Base-by-base conservation (phyloP, 306 rosid species). In the Cucurbita argyrosperma region DNA sequence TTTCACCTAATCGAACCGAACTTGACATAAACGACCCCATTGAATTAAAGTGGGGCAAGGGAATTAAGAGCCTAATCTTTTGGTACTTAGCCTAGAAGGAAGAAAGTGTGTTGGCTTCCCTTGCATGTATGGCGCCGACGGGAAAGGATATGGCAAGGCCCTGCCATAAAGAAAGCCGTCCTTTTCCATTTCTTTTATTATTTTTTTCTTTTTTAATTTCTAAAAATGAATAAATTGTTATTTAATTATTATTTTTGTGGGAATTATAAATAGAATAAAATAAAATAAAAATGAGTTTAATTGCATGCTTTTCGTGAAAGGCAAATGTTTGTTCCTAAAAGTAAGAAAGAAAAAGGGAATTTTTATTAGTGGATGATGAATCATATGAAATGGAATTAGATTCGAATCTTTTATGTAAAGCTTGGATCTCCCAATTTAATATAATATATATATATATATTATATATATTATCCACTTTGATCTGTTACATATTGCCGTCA, bases 41-140 rank as follows among this genome's bases (percentile, higher is more conserved):
- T 4, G 8, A 58, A 58, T 21, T 21, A 64, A 64, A 10, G 26
- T 16, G 15, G 39, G n/a, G 72, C 39, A 66, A 70, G 14, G 45
- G 43, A 50, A 13, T 70, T 23, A 70, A 47, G 45, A 6, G 16
- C 18, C 38, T 50, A 50, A 70, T 23, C 19, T 70, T 70, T 50
- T 30, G 74, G 74, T 50, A 51, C 74, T 70, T 70, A 26, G 59
- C 46, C 9, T 0, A 10, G 53, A 68, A 68, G 73, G 4, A 68
- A 68, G 4, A 12, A 3, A 45, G 57, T 67, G 11, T 47, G 4
- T 9, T 46, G 52, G 4, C 35, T 30, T 30, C 35, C 71, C 11
- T 65, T 63, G 50, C 49, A 63, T 66, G 49, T 66, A 66, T 68
- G 47, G 73, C 56, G 73, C 73, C 73, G 43, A 47, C 18, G 56